Evolutionary conservation across 164 flowering plant genomes (phyloP).

Genomic region (Umbilicus rupestris): DNA sequence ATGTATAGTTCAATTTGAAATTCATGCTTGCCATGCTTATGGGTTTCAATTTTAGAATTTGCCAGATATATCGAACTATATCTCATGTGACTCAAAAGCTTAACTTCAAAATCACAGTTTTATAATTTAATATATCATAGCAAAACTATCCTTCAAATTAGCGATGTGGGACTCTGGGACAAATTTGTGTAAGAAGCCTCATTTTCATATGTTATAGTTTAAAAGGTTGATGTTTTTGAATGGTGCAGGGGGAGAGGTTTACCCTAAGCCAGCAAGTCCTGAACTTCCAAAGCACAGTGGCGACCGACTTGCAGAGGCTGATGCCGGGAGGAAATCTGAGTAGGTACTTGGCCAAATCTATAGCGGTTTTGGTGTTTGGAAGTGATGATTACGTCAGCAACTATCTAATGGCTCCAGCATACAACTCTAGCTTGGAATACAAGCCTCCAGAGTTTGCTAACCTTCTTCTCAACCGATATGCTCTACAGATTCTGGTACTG

Average conservation of each 20-base stretch:
- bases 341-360: slow-evolving; percentile 35
- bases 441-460: slow-evolving; percentile 40
- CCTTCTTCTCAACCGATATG: slow-evolving; percentile 47
- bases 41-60: too few species aligned
- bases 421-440: slow-evolving; percentile 36
- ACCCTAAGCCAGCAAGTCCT: slow-evolving; percentile 57
- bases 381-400: slow-evolving; percentile 76
- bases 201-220: too few species aligned
- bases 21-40: too few species aligned
- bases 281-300: slow-evolving; percentile 39
- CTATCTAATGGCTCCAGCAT: slow-evolving; percentile 52
- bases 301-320: slow-evolving; percentile 30
- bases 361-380: slow-evolving; percentile 52
- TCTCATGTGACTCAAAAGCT: too few species aligned
- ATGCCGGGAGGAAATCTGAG: slow-evolving; percentile 22
- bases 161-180: too few species aligned
- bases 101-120: too few species aligned
- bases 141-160: too few species aligned
- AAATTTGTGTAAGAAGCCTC: too few species aligned
- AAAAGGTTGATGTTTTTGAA: too few species aligned
- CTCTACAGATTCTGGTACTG: slow-evolving; percentile 43
- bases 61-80: too few species aligned
- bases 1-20: background rate
- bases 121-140: too few species aligned
- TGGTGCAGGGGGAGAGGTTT: slow-evolving; percentile 51